Evolutionary conservation across 2,329 filamentous ascomycete species (phyloP).

Genomic region (Pseudogymnoascus sp.): DNA sequence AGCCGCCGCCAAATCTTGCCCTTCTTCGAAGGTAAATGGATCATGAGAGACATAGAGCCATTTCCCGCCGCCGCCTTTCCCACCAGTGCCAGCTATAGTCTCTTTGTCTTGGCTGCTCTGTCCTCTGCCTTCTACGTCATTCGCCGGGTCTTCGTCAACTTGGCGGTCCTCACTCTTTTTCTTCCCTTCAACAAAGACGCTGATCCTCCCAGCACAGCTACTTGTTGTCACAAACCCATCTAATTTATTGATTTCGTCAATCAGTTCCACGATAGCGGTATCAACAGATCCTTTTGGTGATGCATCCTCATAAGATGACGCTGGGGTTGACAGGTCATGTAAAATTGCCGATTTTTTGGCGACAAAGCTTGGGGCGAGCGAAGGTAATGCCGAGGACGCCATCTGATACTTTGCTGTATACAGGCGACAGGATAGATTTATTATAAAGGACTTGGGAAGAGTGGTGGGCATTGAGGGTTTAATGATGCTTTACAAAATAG

Average conservation of each 20-base stretch:
- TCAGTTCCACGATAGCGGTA: conserved; percentile 66
- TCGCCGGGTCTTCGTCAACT: conserved; percentile 9
- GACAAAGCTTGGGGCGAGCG: conserved; percentile 35
- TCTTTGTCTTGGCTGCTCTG: conserved; percentile 22
- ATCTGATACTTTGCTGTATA: not conserved
- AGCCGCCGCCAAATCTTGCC: conserved; percentile 23
- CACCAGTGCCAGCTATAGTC: conserved; percentile 57
- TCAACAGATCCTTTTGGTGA: conserved; percentile 89
- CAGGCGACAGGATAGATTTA: not conserved
- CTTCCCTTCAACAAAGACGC: conserved; percentile 77
- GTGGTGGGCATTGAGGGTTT: not conserved
- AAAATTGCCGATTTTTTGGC: conserved; percentile 68
- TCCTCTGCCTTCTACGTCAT: conserved; percentile 15
- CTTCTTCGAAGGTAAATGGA: conserved; percentile 40
- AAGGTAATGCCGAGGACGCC: not conserved
- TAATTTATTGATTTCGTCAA: conserved; percentile 67
- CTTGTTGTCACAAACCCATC: conserved; percentile 83
- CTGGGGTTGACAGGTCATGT: conserved; percentile 58
- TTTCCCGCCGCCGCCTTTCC: conserved; percentile 74
- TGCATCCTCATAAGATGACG: conserved; percentile 67
- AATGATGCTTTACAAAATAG: not conserved
- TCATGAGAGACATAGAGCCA: conserved; percentile 91
- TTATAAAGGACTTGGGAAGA: not conserved
- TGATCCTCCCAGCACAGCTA: conserved; percentile 82
- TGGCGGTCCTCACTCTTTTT: conserved; percentile 30